A percentile compares a stretch with the other conserved stretches of the same genome.
These are phyloP conservation scores for Fusarium buxicola DNA, from an alignment of 2,329 filamentous ascomycete genomes.

Conservation along the genomic window DNA sequence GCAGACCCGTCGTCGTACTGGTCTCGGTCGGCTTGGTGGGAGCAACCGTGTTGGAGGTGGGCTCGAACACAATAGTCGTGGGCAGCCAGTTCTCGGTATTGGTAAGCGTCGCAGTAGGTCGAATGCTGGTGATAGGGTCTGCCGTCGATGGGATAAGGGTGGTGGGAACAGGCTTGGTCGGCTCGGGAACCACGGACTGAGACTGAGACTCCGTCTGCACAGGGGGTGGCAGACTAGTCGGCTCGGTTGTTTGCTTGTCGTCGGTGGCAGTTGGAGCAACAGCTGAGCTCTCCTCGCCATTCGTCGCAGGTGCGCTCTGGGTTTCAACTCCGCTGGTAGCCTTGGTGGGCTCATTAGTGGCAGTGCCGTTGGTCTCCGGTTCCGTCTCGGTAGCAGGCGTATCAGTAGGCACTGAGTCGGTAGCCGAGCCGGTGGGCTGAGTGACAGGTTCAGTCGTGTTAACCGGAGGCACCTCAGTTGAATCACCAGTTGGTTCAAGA, in stretches of 20 bases:
- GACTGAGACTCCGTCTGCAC: conserved; percentile 18
- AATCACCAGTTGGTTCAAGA: conserved; percentile 13
- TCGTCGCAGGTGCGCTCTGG: conserved; percentile 8
- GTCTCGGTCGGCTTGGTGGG: conserved; percentile 52
- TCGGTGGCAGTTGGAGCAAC: conserved; percentile 9
- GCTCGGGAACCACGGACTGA: conserved; percentile 4
- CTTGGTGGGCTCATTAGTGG: conserved; percentile 26
- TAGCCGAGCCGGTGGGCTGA: conserved; percentile 15
- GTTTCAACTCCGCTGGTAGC: conserved; percentile 15
- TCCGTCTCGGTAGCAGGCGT: conserved; percentile 27
- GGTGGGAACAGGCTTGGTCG: conserved; percentile 31
- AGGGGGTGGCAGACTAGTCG: conserved; percentile 24
- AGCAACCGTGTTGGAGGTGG: conserved; percentile 48
- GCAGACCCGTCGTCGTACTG: conserved; percentile 65
- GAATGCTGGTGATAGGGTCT: conserved; percentile 54
- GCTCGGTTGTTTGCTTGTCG: conserved; percentile 19
- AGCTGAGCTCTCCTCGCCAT: not conserved
- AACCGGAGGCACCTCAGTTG: conserved; percentile 10
- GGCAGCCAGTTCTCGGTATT: conserved; percentile 64
- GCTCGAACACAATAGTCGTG: conserved; percentile 70
- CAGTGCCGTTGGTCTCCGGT: conserved; percentile 29
- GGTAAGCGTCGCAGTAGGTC: conserved; percentile 57
- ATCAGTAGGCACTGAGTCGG: conserved; percentile 12
- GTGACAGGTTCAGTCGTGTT: conserved; percentile 28
- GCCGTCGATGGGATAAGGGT: conserved; percentile 33